These are phyloP conservation scores for Yarrowia hollandica DNA, from an alignment of 805 yeast genomes.

Conservation along the genomic window DNA sequence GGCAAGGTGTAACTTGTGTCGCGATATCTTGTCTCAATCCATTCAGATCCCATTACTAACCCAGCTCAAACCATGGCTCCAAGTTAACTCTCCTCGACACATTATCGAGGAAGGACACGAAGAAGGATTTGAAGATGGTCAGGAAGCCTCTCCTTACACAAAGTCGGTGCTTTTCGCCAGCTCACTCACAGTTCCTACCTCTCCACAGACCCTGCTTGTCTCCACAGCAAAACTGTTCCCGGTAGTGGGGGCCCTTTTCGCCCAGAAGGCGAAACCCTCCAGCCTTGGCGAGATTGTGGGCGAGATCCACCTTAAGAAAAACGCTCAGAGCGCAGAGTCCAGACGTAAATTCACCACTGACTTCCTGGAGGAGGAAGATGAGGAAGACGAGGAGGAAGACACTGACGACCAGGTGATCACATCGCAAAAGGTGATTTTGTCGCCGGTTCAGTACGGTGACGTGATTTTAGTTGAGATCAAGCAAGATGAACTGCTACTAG, in stretches of 20 bases:
- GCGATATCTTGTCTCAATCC: not conserved
- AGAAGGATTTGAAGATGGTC: constrained; percentile 25
- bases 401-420: not conserved
- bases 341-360: constrained; percentile 8
- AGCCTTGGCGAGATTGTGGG: not conserved
- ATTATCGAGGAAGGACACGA: constrained; percentile 41
- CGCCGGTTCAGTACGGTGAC: not conserved
- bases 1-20: no score
- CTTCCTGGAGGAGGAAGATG: constrained; percentile 15
- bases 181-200: not conserved
- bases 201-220: not conserved
- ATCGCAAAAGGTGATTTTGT: not conserved
- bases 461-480: constrained; percentile 3
- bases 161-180: constrained; percentile 9
- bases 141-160: constrained; percentile 13
- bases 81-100: constrained; percentile 54
- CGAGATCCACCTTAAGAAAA: constrained; percentile 10
- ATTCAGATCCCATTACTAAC: not conserved
- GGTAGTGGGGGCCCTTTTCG: not conserved
- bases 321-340: not conserved
- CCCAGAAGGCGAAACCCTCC: not conserved
- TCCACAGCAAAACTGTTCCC: not conserved
- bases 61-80: constrained; percentile 46
- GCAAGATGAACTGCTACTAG: constrained; percentile 2
- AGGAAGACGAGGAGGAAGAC: not conserved